Evolutionary conservation across 2,329 filamentous ascomycete genomes (phyloP).

Genomic region (Rhynchosporium graminicola): DNA sequence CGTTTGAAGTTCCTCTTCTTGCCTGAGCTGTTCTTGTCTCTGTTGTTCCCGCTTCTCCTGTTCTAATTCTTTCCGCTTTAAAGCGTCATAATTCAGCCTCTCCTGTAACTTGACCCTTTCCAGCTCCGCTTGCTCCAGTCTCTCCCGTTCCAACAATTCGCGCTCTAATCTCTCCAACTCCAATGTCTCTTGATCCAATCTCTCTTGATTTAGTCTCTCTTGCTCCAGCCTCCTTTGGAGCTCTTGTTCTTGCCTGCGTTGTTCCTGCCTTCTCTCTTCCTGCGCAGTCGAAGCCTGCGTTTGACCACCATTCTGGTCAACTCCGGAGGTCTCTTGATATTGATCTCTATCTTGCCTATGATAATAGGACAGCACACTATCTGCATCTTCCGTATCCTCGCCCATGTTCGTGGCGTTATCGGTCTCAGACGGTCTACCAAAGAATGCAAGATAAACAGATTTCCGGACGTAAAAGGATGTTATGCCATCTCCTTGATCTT

Average conservation of each 20-base stretch:
- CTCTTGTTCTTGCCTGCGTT: neutral
- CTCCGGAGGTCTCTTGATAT: neutral
- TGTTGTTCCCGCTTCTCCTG: neutral
- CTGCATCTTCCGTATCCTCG: neutral
- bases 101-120: neutral
- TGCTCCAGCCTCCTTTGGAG: neutral
- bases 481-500: slow-evolving; percentile 26
- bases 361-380: slow-evolving; percentile 2
- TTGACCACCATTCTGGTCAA: neutral
- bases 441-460: slow-evolving; percentile 28
- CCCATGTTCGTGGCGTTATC: neutral
- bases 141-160: neutral
- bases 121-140: neutral
- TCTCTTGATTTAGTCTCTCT: neutral
- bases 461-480: slow-evolving; percentile 31
- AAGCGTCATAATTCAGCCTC: no score
- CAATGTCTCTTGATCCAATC: neutral
- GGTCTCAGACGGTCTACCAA: slow-evolving; percentile 10
- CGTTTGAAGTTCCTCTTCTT: neutral
- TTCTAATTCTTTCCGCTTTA: neutral
- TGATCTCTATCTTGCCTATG: neutral
- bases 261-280: slow-evolving; percentile 3
- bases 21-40: neutral
- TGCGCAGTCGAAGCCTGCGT: neutral
- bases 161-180: neutral